Evolutionary conservation across 495 filamentous ascomycete species (phyloP), one percentile per base, ranked within the genome.

Genomic region (Aspergillus campestris): DNA sequence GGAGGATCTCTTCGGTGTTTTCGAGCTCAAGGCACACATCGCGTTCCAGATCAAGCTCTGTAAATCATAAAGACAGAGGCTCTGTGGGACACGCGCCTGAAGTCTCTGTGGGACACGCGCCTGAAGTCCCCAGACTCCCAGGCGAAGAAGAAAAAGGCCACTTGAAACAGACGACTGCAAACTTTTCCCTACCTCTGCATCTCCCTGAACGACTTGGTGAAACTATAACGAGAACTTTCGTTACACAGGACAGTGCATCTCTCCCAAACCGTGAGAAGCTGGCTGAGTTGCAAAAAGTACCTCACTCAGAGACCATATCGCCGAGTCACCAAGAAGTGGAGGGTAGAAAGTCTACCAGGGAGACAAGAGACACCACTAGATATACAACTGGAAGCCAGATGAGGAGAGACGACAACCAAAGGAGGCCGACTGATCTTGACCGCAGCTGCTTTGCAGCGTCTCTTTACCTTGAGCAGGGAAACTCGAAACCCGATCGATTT

Each of bases 141-240:
- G 4, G 18, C 42, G 57, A 37, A 33, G 53, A 39, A 32, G 61
- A 64, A 7, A 15, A 31, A 2, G 44, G 35, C 8, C 35, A 31
- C 8, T 45, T 31, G 0, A 38, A 40, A 51, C 51, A 8, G 11
- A 40, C 50, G 30, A 34, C 47, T 8, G 18, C 18, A 24, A 24
- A 24, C 18, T 24, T 24, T 7, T 49, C 45, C 34, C 38, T 68
- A 4, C 52, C 60, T 24, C 47, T 59, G 15, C 47, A 56, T 0
- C 39, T 68, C 8, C 58, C 65, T 1, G 63, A 67, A 40, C 57
- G 63, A 9, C 59, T 68, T 47, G 55, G 65, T 4, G 45, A 56
- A n/a, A 56, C 58, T 6, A 59, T 67, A 34, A 64, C 65, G 1
- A 57, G 61, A 41, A 63, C 64, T 29, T 39, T 68, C 9, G 55